Evolutionary conservation across 192 early-diverging fungal species (phyloP).

Genomic region (Funneliformis geosporum): DNA sequence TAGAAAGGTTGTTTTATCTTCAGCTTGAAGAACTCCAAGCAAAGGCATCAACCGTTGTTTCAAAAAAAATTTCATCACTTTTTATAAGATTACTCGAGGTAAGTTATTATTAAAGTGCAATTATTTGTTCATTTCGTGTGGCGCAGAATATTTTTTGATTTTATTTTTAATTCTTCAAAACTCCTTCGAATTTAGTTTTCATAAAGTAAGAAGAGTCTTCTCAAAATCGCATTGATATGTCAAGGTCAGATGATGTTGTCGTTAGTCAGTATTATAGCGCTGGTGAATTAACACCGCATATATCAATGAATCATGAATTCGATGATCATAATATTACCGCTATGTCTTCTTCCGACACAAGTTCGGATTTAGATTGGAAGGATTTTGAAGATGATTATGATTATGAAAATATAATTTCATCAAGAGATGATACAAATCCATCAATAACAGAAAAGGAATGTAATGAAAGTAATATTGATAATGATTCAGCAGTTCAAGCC

Average conservation of each 20-base stretch:
- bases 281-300: background rate
- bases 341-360: background rate
- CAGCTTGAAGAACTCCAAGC: too few relatives aligned
- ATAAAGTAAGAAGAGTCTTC: background rate
- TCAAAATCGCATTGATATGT: background rate
- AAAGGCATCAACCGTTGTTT: too few relatives aligned
- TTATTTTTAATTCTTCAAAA: background rate
- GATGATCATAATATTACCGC: background rate
- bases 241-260: background rate
- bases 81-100: too few relatives aligned
- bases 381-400: background rate
- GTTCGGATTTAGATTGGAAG: background rate
- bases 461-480: background rate
- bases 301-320: background rate
- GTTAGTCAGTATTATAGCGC: background rate
- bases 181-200: too few relatives aligned
- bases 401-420: background rate
- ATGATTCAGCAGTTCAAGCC: background rate
- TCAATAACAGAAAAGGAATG: too few relatives aligned
- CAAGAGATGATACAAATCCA: too few relatives aligned
- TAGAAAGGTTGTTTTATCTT: too few relatives aligned
- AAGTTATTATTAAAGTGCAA: too few relatives aligned
- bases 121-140: background rate
- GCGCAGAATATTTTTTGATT: background rate
- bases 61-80: too few relatives aligned